Conservation (phyloP, 163 green algal species). For the Scenedesmus sp. region DNA sequence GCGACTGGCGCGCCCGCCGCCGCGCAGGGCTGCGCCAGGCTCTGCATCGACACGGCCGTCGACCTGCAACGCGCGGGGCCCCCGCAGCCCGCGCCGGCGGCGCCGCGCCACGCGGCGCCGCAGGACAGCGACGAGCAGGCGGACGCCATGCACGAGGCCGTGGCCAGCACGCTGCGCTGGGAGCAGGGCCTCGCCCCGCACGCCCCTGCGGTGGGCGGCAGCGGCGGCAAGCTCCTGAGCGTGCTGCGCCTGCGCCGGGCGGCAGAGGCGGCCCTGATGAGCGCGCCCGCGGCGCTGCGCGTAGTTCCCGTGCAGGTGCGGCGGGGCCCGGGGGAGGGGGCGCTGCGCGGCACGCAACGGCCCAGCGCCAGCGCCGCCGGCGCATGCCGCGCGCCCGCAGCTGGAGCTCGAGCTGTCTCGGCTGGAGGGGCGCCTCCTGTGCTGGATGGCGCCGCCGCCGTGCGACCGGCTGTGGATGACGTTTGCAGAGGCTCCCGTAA, state of each 20-base stretch:
- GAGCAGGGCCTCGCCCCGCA: constrained; percentile 15
- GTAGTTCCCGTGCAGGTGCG: constrained; percentile 13
- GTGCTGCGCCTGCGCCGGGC: constrained; percentile 13
- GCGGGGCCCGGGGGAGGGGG: no score
- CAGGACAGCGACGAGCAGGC: no score
- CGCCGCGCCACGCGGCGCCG: no score
- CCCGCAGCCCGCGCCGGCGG: no score
- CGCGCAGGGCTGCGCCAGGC: no score
- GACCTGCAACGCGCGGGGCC: no score
- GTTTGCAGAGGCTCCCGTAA: no score
- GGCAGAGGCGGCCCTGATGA: background rate
- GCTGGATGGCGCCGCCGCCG: constrained; percentile 27
- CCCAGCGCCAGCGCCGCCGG: no score
- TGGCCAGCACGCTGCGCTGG: background rate
- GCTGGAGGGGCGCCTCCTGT: constrained; percentile 19
- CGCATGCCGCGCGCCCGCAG: constrained; percentile 5
- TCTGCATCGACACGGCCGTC: no score
- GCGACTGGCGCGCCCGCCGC: no score
- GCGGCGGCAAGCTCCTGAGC: constrained; percentile 2
- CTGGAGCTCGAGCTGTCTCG: background rate
- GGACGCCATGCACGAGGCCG: constrained; percentile 24
- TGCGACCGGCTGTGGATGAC: constrained; percentile 34
- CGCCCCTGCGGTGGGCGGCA: background rate
- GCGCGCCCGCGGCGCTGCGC: background rate
- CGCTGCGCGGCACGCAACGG: no score